Percentiles rank a stretch among this genome's conserved stretches.
Evolutionary conservation across 2,329 filamentous ascomycete species (phyloP).

Genomic region (Ophiocordyceps camponoti-leonardi): DNA sequence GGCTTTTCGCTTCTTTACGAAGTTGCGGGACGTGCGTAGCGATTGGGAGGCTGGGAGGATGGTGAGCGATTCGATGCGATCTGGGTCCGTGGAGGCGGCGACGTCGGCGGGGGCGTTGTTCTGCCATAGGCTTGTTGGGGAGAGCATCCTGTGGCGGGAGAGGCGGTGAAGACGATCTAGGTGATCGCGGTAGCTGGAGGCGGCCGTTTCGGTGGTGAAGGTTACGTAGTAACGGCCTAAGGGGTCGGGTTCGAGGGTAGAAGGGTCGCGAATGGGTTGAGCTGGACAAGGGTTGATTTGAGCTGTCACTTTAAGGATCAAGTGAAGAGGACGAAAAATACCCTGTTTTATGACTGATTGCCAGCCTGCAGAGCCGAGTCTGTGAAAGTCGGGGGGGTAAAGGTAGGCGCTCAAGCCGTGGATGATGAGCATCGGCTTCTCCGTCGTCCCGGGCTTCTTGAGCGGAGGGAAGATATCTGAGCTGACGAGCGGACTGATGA

Average conservation of each 20-base stretch:
- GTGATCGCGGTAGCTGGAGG: constrained; percentile 36
- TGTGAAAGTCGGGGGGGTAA: constrained; percentile 51
- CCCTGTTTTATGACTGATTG: constrained; percentile 38
- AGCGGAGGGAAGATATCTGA: too few relatives aligned
- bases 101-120: constrained; percentile 7
- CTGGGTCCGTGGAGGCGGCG: constrained; percentile 2
- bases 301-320: too few relatives aligned
- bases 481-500: too few relatives aligned
- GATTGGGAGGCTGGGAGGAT: constrained; percentile 11
- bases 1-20: constrained; percentile 6
- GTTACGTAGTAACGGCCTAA: constrained; percentile 51
- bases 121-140: constrained; percentile 13
- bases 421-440: constrained; percentile 32
- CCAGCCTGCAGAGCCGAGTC: constrained; percentile 50
- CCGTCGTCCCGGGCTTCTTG: too few relatives aligned
- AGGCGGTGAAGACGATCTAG: constrained; percentile 16
- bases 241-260: constrained; percentile 36
- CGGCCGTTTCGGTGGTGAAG: constrained; percentile 43
- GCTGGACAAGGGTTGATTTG: constrained; percentile 16
- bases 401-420: constrained; percentile 41
- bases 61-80: constrained; percentile 12
- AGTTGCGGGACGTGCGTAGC: constrained; percentile 5
- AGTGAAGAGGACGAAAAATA: neutral
- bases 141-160: constrained; percentile 12
- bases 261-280: constrained; percentile 45